These are phyloP conservation scores for Pythium apleroticum DNA, from an alignment of 352 stramenopile species.

Conservation along the genomic window DNA sequence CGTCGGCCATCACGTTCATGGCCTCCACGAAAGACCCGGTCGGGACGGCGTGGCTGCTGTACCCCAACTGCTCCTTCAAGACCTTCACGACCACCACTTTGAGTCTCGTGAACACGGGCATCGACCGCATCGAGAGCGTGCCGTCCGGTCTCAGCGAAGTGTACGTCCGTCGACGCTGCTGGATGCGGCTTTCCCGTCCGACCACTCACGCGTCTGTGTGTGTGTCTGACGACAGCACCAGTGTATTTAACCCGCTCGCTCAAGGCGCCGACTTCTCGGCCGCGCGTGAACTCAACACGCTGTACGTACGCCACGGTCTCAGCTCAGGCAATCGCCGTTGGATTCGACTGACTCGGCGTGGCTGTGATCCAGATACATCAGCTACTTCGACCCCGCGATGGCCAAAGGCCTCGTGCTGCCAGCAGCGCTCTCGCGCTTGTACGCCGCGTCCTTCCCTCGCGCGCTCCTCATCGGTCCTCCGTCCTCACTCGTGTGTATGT, in stretches of 20 bases:
- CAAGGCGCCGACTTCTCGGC: neutral
- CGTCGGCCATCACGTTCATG: neutral
- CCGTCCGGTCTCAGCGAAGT: neutral
- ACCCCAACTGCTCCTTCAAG: neutral
- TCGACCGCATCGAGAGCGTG: neutral
- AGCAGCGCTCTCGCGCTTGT: neutral
- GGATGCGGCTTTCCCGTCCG: neutral
- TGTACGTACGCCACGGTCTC: neutral
- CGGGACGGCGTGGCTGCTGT: neutral
- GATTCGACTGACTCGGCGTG: neutral
- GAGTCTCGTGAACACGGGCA: neutral
- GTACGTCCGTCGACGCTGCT: neutral
- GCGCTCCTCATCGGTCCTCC: no score
- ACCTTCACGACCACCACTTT: neutral
- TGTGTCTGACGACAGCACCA: neutral
- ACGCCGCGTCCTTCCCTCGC: no score
- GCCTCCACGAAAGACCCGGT: neutral
- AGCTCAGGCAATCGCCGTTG: neutral
- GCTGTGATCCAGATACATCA: neutral
- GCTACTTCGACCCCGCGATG: neutral
- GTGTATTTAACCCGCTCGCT: neutral
- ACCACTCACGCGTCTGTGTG: neutral
- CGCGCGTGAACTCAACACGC: neutral
- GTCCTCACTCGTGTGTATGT: neutral
- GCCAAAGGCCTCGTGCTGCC: neutral